A percentile compares a stretch with the other conserved stretches of the same genome.
Evolutionary conservation across 2,329 filamentous ascomycete genomes (phyloP).

Genomic region (Penicillium sp.): DNA sequence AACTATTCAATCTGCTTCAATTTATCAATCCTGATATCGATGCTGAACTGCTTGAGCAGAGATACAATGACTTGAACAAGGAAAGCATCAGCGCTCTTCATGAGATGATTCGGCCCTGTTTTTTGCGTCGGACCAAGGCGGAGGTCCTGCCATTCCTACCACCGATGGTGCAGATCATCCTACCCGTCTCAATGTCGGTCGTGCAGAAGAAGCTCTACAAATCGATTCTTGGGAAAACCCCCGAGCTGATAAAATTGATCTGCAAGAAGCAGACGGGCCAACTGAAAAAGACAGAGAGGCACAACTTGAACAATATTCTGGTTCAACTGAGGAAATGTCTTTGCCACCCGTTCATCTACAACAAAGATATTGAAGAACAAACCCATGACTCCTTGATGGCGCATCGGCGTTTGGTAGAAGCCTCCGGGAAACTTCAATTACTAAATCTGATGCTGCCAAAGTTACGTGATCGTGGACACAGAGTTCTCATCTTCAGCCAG

Average conservation of each 20-base stretch:
- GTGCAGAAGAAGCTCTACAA: slow-evolving; percentile 94
- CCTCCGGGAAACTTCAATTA: slow-evolving; percentile 84
- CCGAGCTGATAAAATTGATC: slow-evolving; percentile 83
- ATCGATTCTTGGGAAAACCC: slow-evolving; percentile 88
- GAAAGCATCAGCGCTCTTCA: slow-evolving; percentile 83
- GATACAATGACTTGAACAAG: slow-evolving; percentile 77
- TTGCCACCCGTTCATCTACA: slow-evolving; percentile 97
- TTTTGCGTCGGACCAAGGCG: slow-evolving; percentile 80
- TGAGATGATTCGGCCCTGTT: slow-evolving; percentile 75
- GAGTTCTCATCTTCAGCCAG: slow-evolving; percentile 94
- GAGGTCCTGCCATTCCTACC: slow-evolving; percentile 91
- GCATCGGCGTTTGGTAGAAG: slow-evolving; percentile 84
- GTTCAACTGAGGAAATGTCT: slow-evolving; percentile 94
- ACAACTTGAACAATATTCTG: slow-evolving; percentile 88
- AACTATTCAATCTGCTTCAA: slow-evolving; percentile 95
- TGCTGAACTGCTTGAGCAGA: slow-evolving; percentile 72
- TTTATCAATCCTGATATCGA: slow-evolving; percentile 78
- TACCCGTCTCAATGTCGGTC: slow-evolving; percentile 93
- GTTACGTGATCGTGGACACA: slow-evolving; percentile 80
- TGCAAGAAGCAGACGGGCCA: slow-evolving; percentile 67
- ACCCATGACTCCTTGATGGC: slow-evolving; percentile 63
- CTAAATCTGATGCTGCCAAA: slow-evolving; percentile 86
- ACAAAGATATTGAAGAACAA: slow-evolving; percentile 83
- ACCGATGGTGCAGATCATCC: slow-evolving; percentile 90
- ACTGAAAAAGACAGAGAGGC: slow-evolving; percentile 71